Conservation (phyloP, 164 flowering plant genomes). For the Cinnamomum micranthum region DNA sequence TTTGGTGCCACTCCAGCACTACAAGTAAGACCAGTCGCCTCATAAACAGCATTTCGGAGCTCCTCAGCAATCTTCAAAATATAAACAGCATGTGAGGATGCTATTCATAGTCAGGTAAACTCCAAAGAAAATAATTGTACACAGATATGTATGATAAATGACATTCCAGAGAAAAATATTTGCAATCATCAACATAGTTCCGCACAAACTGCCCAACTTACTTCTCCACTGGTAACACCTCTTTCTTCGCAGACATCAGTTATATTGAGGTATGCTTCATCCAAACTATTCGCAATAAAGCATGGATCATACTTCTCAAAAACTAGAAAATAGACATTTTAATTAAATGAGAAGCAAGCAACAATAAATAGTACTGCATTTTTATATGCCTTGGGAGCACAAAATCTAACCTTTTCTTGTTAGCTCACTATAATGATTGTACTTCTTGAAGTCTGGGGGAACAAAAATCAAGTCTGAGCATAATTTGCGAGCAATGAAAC, state of each 20-base stretch:
- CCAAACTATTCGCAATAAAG: constrained; percentile 86
- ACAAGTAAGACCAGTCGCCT: constrained; percentile 90
- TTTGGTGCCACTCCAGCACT: constrained; percentile 99
- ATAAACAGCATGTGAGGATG: not conserved
- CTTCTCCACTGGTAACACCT: constrained; percentile 57
- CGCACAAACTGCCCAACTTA: constrained; percentile 28
- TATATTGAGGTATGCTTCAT: constrained; percentile 97
- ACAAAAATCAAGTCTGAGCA: constrained; percentile 89
- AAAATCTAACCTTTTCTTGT: constrained; percentile 71
- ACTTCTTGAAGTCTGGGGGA: constrained; percentile 80
- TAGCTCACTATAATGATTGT: constrained; percentile 74
- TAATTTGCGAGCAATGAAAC: constrained; percentile 91
- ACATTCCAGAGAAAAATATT: not conserved
- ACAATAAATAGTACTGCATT: not conserved
- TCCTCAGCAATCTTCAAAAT: constrained; percentile 74
- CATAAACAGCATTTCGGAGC: constrained; percentile 52
- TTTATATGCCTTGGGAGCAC: not conserved
- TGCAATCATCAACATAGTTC: not conserved
- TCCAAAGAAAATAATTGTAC: not conserved
- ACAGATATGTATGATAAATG: not conserved
- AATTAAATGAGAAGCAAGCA: not conserved
- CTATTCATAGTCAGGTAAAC: not conserved
- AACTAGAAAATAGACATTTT: constrained; percentile 36
- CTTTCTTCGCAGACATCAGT: constrained; percentile 71
- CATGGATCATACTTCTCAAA: constrained; percentile 76